Conservation (phyloP, 1,284 basidiomycete genomes). For the Mycosarcoma maydis region DNA sequence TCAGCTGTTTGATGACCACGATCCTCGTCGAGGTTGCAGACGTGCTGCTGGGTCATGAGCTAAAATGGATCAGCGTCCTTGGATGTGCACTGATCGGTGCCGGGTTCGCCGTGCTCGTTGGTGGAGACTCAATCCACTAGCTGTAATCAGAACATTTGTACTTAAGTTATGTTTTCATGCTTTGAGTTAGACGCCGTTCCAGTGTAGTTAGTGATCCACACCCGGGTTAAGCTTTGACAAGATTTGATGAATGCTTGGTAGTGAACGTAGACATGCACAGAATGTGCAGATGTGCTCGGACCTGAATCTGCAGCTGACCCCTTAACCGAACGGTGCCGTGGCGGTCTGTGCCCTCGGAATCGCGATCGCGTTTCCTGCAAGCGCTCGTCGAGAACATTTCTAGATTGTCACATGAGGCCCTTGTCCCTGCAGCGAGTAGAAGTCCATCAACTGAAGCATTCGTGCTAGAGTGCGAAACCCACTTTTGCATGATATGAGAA, state of each 20-base stretch:
- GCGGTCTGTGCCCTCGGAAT: background rate
- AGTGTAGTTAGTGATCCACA: too few species aligned
- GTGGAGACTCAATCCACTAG: slow-evolving; percentile 35
- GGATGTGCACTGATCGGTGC: slow-evolving; percentile 59
- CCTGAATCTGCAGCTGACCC: slow-evolving; percentile 8
- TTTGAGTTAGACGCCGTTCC: too few species aligned
- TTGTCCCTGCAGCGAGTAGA: background rate
- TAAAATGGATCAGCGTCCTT: slow-evolving; percentile 54
- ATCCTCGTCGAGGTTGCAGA: slow-evolving; percentile 60
- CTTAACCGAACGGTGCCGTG: too few species aligned
- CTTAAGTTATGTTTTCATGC: too few species aligned
- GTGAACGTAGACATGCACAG: too few species aligned
- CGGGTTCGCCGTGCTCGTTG: slow-evolving; percentile 57
- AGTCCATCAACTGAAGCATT: too few species aligned
- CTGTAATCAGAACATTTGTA: too few species aligned
- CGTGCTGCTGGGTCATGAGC: slow-evolving; percentile 52
- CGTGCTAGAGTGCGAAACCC: too few species aligned
- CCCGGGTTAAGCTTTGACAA: too few species aligned
- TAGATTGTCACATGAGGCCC: background rate
- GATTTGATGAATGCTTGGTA: too few species aligned
- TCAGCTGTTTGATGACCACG: slow-evolving; percentile 63
- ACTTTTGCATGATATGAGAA: too few species aligned
- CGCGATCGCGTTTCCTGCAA: background rate
- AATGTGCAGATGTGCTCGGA: background rate
- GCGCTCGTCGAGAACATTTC: background rate